phyloP scores from a whole-genome alignment of 306 rosid species.

The Casuarina cunninghamiana region DNA sequence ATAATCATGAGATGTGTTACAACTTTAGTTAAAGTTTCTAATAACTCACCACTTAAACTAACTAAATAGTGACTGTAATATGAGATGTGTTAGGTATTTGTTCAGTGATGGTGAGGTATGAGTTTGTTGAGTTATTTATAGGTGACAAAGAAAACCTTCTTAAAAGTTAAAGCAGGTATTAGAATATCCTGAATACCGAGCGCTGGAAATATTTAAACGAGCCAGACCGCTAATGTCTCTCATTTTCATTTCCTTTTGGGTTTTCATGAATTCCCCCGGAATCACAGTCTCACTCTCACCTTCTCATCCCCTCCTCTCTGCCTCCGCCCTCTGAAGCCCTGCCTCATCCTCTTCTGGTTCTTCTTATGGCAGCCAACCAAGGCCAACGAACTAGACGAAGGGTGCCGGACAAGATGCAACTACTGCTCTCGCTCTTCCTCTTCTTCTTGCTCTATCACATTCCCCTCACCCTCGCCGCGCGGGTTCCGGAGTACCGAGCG shows the following conservation, averaged over 20 bases:
- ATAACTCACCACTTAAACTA: no score
- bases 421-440: constrained; percentile 31
- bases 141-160: no score
- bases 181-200: no score
- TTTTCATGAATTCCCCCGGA: background rate
- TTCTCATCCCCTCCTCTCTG: background rate
- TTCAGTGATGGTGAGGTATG: no score
- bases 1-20: no score
- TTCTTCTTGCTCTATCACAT: constrained; percentile 26
- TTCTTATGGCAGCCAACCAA: background rate
- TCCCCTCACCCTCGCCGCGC: constrained; percentile 24
- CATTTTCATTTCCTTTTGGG: background rate
- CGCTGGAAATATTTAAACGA: no score
- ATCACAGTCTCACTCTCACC: constrained; percentile 21
- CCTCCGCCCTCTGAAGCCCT: background rate
- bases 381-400: no score
- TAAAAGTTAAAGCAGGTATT: no score
- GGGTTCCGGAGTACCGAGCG: constrained; percentile 52
- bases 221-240: background rate
- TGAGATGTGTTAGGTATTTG: no score
- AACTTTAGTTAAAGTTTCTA: no score
- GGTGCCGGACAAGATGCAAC: constrained; percentile 36
- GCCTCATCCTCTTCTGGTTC: background rate
- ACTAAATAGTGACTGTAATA: no score
- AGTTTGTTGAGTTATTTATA: no score